These are phyloP conservation scores for Ceriops zippeliana DNA, from an alignment of 345 rosid species.

Conservation along the genomic window DNA sequence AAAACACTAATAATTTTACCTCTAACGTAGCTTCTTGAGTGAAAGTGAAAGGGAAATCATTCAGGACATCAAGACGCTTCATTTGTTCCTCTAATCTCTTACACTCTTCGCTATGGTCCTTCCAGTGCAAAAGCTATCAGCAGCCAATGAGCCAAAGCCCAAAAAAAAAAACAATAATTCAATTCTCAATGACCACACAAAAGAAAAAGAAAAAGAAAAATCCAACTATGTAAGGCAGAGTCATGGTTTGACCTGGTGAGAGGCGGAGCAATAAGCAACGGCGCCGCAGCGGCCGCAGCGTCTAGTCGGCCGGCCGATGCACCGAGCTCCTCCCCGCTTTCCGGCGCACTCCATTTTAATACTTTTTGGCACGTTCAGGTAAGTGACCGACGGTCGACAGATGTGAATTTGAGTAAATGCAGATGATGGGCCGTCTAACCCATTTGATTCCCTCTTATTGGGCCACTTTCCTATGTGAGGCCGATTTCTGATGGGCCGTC, in stretches of 20 bases:
- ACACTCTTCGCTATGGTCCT: conserved; percentile 76
- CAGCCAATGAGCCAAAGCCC: background rate
- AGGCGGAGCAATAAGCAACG: conserved; percentile 74
- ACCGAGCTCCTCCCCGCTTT: conserved; percentile 55
- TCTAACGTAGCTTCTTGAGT: conserved; percentile 58
- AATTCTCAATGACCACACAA: background rate
- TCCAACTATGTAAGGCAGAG: background rate
- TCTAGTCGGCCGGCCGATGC: conserved; percentile 58
- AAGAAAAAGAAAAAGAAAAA: background rate
- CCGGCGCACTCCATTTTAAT: conserved; percentile 72
- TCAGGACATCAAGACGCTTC: conserved; percentile 50
- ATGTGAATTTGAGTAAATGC: no score
- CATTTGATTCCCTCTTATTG: no score
- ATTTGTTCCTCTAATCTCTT: conserved; percentile 76
- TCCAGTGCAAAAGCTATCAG: conserved; percentile 62
- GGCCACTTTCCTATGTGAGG: no score
- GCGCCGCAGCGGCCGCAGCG: conserved; percentile 76
- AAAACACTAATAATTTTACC: conserved; percentile 28
- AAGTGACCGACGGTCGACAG: no score
- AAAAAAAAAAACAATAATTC: background rate
- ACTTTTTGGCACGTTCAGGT: background rate
- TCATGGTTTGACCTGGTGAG: conserved; percentile 61
- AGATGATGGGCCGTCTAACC: no score
- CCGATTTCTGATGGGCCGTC: no score
- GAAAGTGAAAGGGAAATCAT: conserved; percentile 78